Evolutionary conservation across 148 eudicot genomes (phyloP), one percentile per base, ranked within the genome.

Genomic region (Linanthus parryae): DNA sequence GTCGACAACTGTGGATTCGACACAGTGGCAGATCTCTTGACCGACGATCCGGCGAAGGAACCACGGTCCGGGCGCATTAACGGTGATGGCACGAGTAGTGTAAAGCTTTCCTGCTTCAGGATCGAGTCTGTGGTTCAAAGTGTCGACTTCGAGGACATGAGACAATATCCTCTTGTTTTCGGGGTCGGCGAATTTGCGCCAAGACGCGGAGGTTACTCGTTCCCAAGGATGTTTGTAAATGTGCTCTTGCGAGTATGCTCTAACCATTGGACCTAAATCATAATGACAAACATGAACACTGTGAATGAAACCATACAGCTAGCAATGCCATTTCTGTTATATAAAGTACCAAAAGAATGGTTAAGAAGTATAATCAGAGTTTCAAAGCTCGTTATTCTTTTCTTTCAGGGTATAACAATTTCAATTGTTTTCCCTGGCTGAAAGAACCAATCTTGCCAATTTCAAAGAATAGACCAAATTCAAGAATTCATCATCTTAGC

Each of bases 181-280:
- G 4, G 94, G 87, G 38, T 91, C 95, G n/a, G 90, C 59, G 59
- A 81, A 86, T 57, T 91, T 91, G 59, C 95, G 89, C 98, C 98
- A 91, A n/a, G 98, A 91, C 44, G 98, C 98, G 30, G 95, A 64
- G 12, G 95, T 83, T 48, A 91, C 98, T 41, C 94, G 64, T 45
- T 86, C 95, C 98, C 98, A 91, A 58, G 98, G 98, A 65, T 91
- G 97, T 72, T 74, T 86, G 71, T 81, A 91, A 4, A 73, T 63
- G 72, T 91, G 80, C 59, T 86, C 95, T 69, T 91, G 95, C 55
- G 83, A 55, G 27, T 91, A 91, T 22, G 94, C 95, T 61, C 74
- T 75, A 58, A 83, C 97, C 97, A 91, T 91, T 35, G n/a, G n/a
- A n/a, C n/a, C n/a, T n/a, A n/a, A n/a, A n/a, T n/a, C n/a, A n/a